Evolutionary conservation across 2,329 filamentous ascomycete species (phyloP).

Genomic region (Xylariales sp.): DNA sequence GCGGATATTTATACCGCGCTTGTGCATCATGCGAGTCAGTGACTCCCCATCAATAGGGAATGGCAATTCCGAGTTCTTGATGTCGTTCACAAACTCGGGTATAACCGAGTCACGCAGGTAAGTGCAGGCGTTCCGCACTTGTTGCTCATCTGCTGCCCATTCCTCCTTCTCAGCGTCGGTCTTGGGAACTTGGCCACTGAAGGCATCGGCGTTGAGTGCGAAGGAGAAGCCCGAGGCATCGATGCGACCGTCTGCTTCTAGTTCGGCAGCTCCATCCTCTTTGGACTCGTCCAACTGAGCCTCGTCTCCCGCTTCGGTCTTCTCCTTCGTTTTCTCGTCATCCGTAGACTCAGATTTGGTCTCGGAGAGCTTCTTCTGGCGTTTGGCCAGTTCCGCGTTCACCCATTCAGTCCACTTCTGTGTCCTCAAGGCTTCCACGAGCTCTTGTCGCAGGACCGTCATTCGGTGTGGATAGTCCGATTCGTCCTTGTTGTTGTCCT

Average conservation of each 20-base stretch:
- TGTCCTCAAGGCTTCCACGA: conserved; percentile 82
- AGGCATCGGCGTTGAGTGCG: conserved; percentile 89
- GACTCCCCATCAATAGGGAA: conserved; percentile 99
- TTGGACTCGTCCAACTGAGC: neutral
- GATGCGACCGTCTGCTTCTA: conserved; percentile 60
- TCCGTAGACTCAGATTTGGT: conserved; percentile 31
- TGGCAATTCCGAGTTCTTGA: conserved; percentile 87
- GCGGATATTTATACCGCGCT: conserved; percentile 93
- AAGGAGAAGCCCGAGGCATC: conserved; percentile 86
- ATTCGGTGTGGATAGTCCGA: conserved; percentile 86
- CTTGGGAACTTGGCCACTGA: conserved; percentile 86
- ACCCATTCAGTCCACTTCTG: conserved; percentile 87
- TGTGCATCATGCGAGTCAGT: conserved; percentile 82
- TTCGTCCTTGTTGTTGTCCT: conserved; percentile 34
- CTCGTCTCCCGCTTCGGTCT: conserved; percentile 24
- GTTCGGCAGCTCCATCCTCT: conserved; percentile 28
- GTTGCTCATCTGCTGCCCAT: conserved; percentile 77
- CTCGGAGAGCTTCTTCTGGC: conserved; percentile 23
- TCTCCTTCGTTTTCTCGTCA: conserved; percentile 19
- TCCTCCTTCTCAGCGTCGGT: conserved; percentile 85
- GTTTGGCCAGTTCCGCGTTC: conserved; percentile 64
- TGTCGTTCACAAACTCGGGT: conserved; percentile 78
- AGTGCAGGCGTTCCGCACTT: conserved; percentile 78
- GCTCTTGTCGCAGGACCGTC: conserved; percentile 86
- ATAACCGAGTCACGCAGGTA: conserved; percentile 74